Base-by-base conservation (phyloP, 2,329 filamentous ascomycete species). In the Zasmidium cellare region DNA sequence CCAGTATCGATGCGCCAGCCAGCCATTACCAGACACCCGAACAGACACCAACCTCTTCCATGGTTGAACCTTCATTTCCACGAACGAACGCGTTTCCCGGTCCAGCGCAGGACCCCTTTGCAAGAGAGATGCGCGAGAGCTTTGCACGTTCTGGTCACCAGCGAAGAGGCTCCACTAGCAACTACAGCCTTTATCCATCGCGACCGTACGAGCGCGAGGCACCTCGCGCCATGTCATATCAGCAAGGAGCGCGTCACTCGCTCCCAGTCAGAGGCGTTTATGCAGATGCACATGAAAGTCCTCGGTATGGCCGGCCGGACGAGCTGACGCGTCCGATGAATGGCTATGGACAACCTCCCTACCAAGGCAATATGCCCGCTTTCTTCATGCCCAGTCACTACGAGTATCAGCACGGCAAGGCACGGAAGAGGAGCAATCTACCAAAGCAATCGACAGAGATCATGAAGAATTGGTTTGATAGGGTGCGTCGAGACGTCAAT, bases 391-490 rank as follows among this genome's bases (percentile, higher is more conserved):
- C 71, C n/a, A 69, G 63, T 47, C 69, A 68, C 28, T 74, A 73
- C 57, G 72, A 74, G 46, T 72, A 72, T 57, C 69, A 73, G 59
- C 68, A 73, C 35, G 68, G 68, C 35, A 73, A 73, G 52, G 68
- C 70, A 24, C 68, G 72, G 11, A 74, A 74, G 58, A 61, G 72
- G 51, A 74, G 72, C 62, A 74, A 74, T 48, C 52, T 74, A 46
- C 72, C 72, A 6, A 74, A 74, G 56, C 70, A 72, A 57, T 73
- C 72, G 28, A 74, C 72, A 46, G 72, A 74, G 59, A 72, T 73
- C 18, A 74, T 74, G 72, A 74, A 73, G 63, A 69, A 65, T n/a
- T 74, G 72, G 72, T 74, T 74, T 47, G 72, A 74, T 56, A 64
- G 70, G 66, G 69, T 71, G 61, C 6, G 46, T 25, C 19, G 3